Base-by-base conservation (phyloP, 2,329 filamentous ascomycete genomes). In the Biscogniauxia mediterranea region DNA sequence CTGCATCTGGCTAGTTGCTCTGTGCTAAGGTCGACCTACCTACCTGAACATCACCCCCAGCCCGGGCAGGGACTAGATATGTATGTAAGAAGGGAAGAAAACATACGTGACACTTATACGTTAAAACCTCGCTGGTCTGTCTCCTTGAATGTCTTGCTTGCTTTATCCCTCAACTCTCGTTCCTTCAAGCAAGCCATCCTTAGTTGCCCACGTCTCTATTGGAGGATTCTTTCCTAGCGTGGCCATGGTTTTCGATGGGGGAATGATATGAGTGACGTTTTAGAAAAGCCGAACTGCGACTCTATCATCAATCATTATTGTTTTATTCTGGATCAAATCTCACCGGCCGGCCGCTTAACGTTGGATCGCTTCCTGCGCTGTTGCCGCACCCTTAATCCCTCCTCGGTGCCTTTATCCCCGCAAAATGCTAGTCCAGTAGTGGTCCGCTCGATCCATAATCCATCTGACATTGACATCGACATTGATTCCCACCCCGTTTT, bases 321-420 rank as follows among this genome's bases (percentile, higher is more conserved):
- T 17, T 17, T 46, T 17, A 46, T n/a, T 46, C 13, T 46, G 38
- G 2, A n/a, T 46, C 38, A 11, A 15, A n/a, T 46, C 15, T 46
- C 38, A 46, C 38, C 38, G 38, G 38, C 38, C 38, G 38, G 38
- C 38, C 38, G 38, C 15, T 46, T 11, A n/a, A 46, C 13, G 38
- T 46, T 46, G 38, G 38, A 46, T 46, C 15, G 38, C 38, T 46
- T n/a, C 38, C 38, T 46, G 38, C 38, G 38, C 38, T 46, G 38
- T 46, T 46, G 38, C 38, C 38, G 38, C 38, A 46, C 51, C 52
- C 59, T 59, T 57, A 60, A 23, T 57, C 46, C 58, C 59, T 56
- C 60, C 52, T 61, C 66, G 58, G 62, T 61, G 51, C 46, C 60
- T 64, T 61, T 65, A 64, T 68, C 66, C 62, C 66, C 66, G 66